Evolutionary conservation across 352 stramenopile genomes (phyloP), one percentile per base, ranked within the genome.

Genomic region (Blastocystis sp.): DNA sequence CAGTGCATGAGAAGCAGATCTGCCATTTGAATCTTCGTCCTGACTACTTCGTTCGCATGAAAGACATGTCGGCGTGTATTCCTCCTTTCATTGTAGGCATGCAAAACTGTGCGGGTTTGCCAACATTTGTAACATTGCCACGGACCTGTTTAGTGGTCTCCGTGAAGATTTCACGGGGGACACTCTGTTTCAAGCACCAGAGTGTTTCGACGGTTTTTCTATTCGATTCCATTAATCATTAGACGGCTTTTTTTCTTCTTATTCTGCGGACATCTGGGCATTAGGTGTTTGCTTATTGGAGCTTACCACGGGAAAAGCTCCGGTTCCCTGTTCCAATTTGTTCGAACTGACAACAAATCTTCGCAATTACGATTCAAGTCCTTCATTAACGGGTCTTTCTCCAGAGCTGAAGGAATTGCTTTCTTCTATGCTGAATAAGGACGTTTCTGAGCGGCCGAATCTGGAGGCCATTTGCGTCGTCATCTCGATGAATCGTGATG

Each of bases 11-110:
- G 0, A 55, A 61, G 50, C 67, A 78, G 37, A 78, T 78, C 16
- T 78, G 67, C 37, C 67, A 78, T 60, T 37, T 78, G 35, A 78
- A 78, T 61, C 21, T 78, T 13, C 67, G 33, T 78, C 67, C 67
- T 3, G 67, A 78, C 29, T 26, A 26, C 31, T 78, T 78, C 29
- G 4, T 78, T 29, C 67, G 67, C 37, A 35, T 19, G 12, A 31
- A 6, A 13, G 50, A 61, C 6, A 6, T 10, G 26, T 50, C 12
- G 3, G 3, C 45, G 3, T 6, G 35, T n/a, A 16, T 39, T 21
- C 4, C 13, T 31, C 24, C 6, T 55, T 41, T 35, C 26, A n/a
- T 74, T 37, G 9, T 55, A 78, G 67, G n/a, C 19, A 37, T 61
- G 39, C 37, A 0, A 78, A 78, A 61, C 24, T 78, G 4, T 24